phyloP scores from a whole-genome alignment of 176 grass and related monocot genomes.

The Oryza australiensis region DNA sequence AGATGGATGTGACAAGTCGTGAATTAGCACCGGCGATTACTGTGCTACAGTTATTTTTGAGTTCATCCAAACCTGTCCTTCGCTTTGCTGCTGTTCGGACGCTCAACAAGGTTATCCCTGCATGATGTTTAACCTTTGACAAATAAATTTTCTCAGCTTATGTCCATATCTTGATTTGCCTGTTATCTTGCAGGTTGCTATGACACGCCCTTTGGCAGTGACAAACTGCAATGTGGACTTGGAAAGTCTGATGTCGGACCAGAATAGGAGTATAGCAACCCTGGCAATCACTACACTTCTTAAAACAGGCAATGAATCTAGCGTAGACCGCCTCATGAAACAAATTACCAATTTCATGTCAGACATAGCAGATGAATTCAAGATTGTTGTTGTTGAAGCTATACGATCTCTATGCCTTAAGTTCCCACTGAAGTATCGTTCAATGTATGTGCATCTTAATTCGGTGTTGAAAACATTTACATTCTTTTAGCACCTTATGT shows the following conservation, averaged over 20 bases:
- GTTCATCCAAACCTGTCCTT: constrained; percentile 85
- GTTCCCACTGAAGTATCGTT: constrained; percentile 95
- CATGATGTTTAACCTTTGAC: constrained; percentile 16
- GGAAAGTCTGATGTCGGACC: constrained; percentile 86
- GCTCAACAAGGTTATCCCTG: constrained; percentile 78
- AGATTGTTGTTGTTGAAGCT: constrained; percentile 96
- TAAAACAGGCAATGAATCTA: constrained; percentile 98
- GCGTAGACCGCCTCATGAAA: constrained; percentile 93
- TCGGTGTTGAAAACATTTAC: constrained; percentile 3
- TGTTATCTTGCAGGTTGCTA: constrained; percentile 62
- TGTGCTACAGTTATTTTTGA: constrained; percentile 77
- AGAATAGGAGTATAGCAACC: constrained; percentile 98
- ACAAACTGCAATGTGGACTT: constrained; percentile 93
- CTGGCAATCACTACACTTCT: constrained; percentile 95
- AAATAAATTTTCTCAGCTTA: neutral
- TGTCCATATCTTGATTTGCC: constrained; percentile 33
- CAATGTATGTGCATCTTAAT: constrained; percentile 59
- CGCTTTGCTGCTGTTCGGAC: constrained; percentile 95
- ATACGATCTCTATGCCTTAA: constrained; percentile 92
- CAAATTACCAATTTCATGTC: constrained; percentile 97
- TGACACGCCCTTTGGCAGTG: constrained; percentile 84
- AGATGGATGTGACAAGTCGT: constrained; percentile 83
- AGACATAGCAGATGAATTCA: constrained; percentile 98
- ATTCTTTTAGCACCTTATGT: neutral
- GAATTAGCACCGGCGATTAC: constrained; percentile 83